Percentiles rank a stretch among this genome's conserved stretches.
These are phyloP conservation scores for Pythium biforme DNA, from an alignment of 352 stramenopile species.

Conservation along the genomic window DNA sequence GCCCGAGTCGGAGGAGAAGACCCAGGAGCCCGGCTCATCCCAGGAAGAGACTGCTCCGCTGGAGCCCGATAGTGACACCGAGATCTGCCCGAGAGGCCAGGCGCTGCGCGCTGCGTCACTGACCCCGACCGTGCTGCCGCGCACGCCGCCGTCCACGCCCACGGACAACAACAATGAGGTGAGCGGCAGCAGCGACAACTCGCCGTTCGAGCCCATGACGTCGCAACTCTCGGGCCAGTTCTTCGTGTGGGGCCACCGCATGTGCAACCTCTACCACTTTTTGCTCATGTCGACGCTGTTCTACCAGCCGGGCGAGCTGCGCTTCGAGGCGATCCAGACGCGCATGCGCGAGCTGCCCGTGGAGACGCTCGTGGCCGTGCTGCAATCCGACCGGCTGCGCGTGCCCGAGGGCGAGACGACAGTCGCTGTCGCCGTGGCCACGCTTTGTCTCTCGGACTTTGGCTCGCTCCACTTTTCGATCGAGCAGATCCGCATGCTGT, in stretches of 20 bases:
- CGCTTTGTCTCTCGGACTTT: slow-evolving; percentile 31
- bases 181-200: slow-evolving; percentile 4
- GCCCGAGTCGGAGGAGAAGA: slow-evolving; percentile 26
- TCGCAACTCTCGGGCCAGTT: slow-evolving; percentile 32
- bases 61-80: slow-evolving; percentile 1
- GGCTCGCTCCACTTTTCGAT: slow-evolving; percentile 22
- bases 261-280: slow-evolving; percentile 74
- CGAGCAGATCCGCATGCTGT: slow-evolving; percentile 46
- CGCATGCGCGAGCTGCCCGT: slow-evolving; percentile 39
- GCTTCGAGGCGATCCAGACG: background rate
- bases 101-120: background rate
- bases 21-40: slow-evolving; percentile 17
- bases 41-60: slow-evolving; percentile 14
- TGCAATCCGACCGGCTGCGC: slow-evolving; percentile 60
- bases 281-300: slow-evolving; percentile 64
- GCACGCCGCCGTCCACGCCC: background rate
- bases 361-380: slow-evolving; percentile 54
- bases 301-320: slow-evolving; percentile 31
- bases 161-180: background rate
- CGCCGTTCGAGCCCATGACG: slow-evolving; percentile 26
- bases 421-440: slow-evolving; percentile 41
- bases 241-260: slow-evolving; percentile 54
- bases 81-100: background rate
- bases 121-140: background rate
- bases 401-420: slow-evolving; percentile 55